phyloP scores from a whole-genome alignment of 2,329 filamentous ascomycete species.

The Xylaria sp. region DNA sequence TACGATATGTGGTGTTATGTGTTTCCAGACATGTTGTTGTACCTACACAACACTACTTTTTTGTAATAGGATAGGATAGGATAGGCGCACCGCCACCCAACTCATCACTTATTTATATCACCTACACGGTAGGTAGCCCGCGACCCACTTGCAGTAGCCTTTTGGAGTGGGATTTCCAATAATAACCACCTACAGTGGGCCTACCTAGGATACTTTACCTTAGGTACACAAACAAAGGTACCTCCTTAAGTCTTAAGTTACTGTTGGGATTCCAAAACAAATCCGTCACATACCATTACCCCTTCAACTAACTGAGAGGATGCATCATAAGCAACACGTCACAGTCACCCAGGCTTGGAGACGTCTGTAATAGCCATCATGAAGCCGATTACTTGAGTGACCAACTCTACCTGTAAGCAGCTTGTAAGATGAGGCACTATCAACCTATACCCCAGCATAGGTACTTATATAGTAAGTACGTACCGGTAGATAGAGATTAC shows the following conservation, averaged over 20 bases:
- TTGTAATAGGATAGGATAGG: no score
- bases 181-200: no score
- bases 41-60: no score
- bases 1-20: neutral
- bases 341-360: neutral
- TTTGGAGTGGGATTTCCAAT: constrained; percentile 12
- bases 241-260: neutral
- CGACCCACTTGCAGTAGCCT: neutral
- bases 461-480: neutral
- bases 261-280: no score
- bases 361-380: neutral
- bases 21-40: neutral
- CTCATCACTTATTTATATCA: neutral
- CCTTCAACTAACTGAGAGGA: no score
- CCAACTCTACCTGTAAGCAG: neutral
- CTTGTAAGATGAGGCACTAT: neutral
- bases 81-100: neutral
- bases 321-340: neutral
- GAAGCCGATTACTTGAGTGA: neutral
- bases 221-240: neutral
- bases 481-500: no score
- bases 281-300: no score
- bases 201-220: no score
- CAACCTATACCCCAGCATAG: neutral
- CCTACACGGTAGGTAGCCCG: no score